These are phyloP conservation scores for Crepidotus variabilis DNA, from an alignment of 768 basidiomycete genomes.

Conservation along the genomic window DNA sequence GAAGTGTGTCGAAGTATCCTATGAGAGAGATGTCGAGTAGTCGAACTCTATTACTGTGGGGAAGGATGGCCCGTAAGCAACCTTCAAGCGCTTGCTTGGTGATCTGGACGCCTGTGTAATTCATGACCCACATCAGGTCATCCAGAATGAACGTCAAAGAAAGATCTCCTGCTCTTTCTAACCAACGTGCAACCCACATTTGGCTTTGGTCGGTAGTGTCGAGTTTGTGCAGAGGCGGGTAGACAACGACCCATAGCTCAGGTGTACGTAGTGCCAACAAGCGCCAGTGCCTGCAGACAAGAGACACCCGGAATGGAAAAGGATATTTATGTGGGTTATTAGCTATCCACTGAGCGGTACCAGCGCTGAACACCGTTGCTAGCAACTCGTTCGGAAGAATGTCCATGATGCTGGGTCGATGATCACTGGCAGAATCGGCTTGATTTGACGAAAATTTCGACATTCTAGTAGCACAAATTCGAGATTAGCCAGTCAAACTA, in stretches of 20 bases:
- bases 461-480: neutral
- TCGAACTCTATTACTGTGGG: neutral
- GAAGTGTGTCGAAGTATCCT: neutral
- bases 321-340: neutral
- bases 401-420: neutral
- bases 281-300: neutral
- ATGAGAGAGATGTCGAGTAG: neutral
- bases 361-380: neutral
- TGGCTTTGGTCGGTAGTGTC: neutral
- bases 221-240: neutral
- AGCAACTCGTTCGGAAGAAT: neutral
- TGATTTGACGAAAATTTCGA: neutral
- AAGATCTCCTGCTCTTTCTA: neutral
- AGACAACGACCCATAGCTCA: neutral
- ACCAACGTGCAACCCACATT: neutral
- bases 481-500: neutral
- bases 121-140: neutral
- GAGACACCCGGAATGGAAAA: neutral
- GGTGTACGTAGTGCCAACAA: neutral
- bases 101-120: neutral
- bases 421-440: neutral
- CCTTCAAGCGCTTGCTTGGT: neutral
- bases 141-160: neutral
- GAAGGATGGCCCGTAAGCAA: neutral
- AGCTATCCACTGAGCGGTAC: neutral